Percentiles rank a stretch among this genome's conserved stretches.
Conservation (phyloP, 129 eudicot species). For the Lonicera japonica region DNA sequence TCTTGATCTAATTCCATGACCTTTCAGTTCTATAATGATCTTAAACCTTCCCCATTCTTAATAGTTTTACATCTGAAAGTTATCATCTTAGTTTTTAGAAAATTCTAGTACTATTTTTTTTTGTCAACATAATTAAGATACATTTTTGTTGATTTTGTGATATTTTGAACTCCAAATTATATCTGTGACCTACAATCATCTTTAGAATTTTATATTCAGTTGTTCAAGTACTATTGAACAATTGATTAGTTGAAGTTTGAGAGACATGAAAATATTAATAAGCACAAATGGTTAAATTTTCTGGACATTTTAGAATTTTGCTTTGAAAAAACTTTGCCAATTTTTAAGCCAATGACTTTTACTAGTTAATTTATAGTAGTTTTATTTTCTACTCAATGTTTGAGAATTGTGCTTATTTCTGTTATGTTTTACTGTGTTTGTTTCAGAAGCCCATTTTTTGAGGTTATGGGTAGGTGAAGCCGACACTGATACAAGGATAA, state of each 20-base stretch:
- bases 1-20: neutral
- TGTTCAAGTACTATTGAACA: neutral
- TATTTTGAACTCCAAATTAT: no score
- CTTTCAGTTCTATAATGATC: neutral
- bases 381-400: neutral
- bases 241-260: neutral
- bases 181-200: no score
- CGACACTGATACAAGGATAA: slow-evolving; percentile 25
- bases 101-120: neutral
- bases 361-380: neutral
- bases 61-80: neutral
- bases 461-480: slow-evolving; percentile 77
- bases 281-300: no score
- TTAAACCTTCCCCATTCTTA: neutral
- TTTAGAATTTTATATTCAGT: neutral
- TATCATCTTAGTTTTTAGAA: neutral
- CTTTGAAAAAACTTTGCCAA: neutral
- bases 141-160: no score
- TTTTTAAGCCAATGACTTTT: neutral
- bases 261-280: neutral
- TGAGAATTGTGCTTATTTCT: slow-evolving; percentile 2
- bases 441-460: slow-evolving; percentile 51
- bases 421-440: slow-evolving; percentile 6
- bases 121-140: neutral
- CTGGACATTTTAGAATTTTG: neutral